phyloP scores from a whole-genome alignment of 805 yeast species.

The Suhomyces sp. region DNA sequence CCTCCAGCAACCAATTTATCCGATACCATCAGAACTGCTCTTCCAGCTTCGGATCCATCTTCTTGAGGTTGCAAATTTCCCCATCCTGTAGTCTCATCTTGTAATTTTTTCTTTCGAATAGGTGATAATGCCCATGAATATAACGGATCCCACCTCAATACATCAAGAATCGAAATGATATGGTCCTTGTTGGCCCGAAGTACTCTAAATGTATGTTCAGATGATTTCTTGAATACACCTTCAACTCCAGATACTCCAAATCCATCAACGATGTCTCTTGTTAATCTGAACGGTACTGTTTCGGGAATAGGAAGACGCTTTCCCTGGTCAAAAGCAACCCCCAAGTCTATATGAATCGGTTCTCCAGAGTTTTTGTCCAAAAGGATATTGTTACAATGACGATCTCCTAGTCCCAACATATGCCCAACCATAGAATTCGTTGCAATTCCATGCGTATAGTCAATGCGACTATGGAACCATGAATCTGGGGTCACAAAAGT shows the following conservation, averaged over 20 bases:
- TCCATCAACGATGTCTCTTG: slow-evolving; percentile 89
- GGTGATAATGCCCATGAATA: slow-evolving; percentile 91
- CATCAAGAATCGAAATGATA: slow-evolving; percentile 79
- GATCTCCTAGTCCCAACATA: slow-evolving; percentile 88
- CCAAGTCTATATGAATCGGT: slow-evolving; percentile 93
- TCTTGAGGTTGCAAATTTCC: slow-evolving; percentile 23
- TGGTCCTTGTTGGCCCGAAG: slow-evolving; percentile 64
- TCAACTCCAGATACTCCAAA: slow-evolving; percentile 84
- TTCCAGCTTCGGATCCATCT: slow-evolving; percentile 70
- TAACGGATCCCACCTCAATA: slow-evolving; percentile 87
- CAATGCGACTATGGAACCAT: slow-evolving; percentile 69
- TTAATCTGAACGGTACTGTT: slow-evolving; percentile 86
- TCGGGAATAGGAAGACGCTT: slow-evolving; percentile 83
- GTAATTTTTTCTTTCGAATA: slow-evolving; percentile 54
- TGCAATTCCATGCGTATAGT: slow-evolving; percentile 77
- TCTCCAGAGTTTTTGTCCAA: slow-evolving; percentile 84
- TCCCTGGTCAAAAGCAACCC: slow-evolving; percentile 96
- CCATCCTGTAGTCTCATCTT: slow-evolving; percentile 34
- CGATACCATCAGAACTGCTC: slow-evolving; percentile 72
- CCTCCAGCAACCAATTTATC: slow-evolving; percentile 66
- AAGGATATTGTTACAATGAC: slow-evolving; percentile 88
- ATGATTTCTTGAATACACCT: slow-evolving; percentile 71
- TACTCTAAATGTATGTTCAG: slow-evolving; percentile 71
- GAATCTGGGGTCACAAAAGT: slow-evolving; percentile 62
- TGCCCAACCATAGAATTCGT: slow-evolving; percentile 84